Evolutionary conservation across 331 rosid genomes (phyloP).

Genomic region (Dryas integrifolia): DNA sequence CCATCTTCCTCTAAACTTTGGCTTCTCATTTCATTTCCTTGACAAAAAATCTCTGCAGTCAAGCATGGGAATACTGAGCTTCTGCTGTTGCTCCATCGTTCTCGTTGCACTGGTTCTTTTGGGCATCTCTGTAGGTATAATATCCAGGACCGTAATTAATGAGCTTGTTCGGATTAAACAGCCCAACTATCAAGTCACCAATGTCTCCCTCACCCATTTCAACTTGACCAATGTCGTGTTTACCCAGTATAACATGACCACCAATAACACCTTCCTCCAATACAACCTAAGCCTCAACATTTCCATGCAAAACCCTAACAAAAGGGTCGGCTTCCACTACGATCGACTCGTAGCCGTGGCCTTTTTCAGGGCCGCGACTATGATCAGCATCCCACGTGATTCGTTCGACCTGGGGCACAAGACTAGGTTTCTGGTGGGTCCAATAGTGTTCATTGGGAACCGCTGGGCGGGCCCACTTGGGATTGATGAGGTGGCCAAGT

Average conservation of each 20-base stretch:
- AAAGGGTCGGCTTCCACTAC: slow-evolving; percentile 3
- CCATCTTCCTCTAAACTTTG: too few relatives aligned
- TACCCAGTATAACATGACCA: slow-evolving; percentile 7
- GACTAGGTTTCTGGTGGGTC: too few relatives aligned
- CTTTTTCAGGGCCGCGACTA: background rate
- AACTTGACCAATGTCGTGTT: slow-evolving; percentile 8
- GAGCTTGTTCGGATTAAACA: background rate
- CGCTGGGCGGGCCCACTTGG: background rate
- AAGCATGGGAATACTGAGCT: too few relatives aligned
- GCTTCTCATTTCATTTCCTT: too few relatives aligned
- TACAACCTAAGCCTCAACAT: slow-evolving; percentile 9
- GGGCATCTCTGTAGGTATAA: too few relatives aligned
- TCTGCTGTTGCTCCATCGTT: too few relatives aligned
- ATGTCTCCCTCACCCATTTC: slow-evolving; percentile 16
- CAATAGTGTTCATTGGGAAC: background rate
- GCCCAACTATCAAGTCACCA: slow-evolving; percentile 4
- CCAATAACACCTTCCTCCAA: background rate
- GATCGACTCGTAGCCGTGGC: background rate
- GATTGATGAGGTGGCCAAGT: background rate
- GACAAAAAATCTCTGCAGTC: too few relatives aligned
- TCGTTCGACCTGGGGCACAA: background rate
- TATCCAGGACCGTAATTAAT: too few relatives aligned
- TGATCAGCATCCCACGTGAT: too few relatives aligned
- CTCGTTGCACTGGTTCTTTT: too few relatives aligned
- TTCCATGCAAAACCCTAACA: slow-evolving; percentile 16